These are phyloP conservation scores for Yamadazyma olivae DNA, from an alignment of 805 yeast species.

Conservation along the genomic window DNA sequence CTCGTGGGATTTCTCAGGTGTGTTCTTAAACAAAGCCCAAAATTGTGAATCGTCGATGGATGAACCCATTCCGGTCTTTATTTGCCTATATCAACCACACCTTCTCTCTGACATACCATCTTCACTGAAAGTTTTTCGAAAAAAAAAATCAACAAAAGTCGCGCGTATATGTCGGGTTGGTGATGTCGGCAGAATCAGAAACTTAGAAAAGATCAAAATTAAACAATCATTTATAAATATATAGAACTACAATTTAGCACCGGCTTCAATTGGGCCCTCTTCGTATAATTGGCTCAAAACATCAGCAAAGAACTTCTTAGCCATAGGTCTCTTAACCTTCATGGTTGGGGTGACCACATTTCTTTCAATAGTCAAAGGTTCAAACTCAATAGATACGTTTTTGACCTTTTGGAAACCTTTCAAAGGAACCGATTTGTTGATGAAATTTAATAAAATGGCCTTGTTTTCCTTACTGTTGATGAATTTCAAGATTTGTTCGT, in stretches of 20 bases:
- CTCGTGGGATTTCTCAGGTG: too few species aligned
- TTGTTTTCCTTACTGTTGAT: constrained; percentile 22
- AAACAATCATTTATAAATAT: neutral
- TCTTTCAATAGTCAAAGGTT: constrained; percentile 37
- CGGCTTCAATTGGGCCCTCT: constrained; percentile 27
- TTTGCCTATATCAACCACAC: too few species aligned
- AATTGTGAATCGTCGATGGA: too few species aligned
- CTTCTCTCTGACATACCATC: constrained; percentile 6
- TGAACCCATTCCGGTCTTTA: too few species aligned
- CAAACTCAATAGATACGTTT: constrained; percentile 33
- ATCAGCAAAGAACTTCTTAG: constrained; percentile 24
- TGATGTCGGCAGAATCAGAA: neutral
- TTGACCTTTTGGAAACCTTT: constrained; percentile 38
- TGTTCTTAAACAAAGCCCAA: too few species aligned
- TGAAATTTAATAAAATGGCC: constrained; percentile 16
- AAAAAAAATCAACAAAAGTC: neutral
- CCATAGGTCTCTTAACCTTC: constrained; percentile 41
- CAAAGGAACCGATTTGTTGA: constrained; percentile 26
- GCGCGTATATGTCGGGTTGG: neutral
- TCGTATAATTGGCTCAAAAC: constrained; percentile 29
- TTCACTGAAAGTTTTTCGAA: constrained; percentile 1
- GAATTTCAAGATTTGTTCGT: constrained; percentile 17
- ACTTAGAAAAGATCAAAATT: too few species aligned
- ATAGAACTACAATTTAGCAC: constrained; percentile 2
- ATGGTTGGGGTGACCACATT: constrained; percentile 42